Evolutionary conservation across 306 rosid species (phyloP).

Genomic region (Cicer chorassanicum): DNA sequence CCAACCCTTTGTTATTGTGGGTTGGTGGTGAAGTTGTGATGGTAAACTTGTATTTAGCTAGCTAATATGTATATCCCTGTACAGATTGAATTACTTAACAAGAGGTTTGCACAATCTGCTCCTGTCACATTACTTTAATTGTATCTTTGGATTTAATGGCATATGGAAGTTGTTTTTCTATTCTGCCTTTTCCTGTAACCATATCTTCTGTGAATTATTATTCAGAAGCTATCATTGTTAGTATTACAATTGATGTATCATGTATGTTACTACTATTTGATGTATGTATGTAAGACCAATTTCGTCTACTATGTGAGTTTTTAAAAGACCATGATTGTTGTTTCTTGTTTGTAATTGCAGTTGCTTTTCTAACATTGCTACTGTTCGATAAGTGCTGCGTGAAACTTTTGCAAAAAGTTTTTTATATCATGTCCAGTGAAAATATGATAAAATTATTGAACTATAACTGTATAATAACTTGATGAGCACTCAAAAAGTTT

Average conservation of each 20-base stretch:
- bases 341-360: too few relatives aligned
- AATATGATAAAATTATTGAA: too few relatives aligned
- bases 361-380: too few relatives aligned
- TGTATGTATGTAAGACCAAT: not conserved
- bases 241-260: too few relatives aligned
- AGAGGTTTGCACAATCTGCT: slow-evolving; percentile 49
- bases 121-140: slow-evolving; percentile 3
- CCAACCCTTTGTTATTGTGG: slow-evolving; percentile 70
- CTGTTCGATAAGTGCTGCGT: too few relatives aligned
- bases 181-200: not conserved
- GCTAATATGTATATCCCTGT: slow-evolving; percentile 83
- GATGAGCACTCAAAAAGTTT: too few relatives aligned
- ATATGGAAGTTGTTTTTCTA: not conserved
- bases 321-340: too few relatives aligned
- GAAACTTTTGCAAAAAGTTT: too few relatives aligned
- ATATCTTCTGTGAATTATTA: not conserved
- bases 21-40: slow-evolving; percentile 83
- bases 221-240: not conserved
- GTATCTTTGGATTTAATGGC: slow-evolving; percentile 25
- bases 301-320: too few relatives aligned
- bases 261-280: not conserved
- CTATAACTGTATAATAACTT: too few relatives aligned
- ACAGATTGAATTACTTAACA: slow-evolving; percentile 63
- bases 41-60: slow-evolving; percentile 67
- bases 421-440: too few relatives aligned